Base-by-base conservation (phyloP, 2,329 filamentous ascomycete species). In the Triangularia verruculosa region DNA sequence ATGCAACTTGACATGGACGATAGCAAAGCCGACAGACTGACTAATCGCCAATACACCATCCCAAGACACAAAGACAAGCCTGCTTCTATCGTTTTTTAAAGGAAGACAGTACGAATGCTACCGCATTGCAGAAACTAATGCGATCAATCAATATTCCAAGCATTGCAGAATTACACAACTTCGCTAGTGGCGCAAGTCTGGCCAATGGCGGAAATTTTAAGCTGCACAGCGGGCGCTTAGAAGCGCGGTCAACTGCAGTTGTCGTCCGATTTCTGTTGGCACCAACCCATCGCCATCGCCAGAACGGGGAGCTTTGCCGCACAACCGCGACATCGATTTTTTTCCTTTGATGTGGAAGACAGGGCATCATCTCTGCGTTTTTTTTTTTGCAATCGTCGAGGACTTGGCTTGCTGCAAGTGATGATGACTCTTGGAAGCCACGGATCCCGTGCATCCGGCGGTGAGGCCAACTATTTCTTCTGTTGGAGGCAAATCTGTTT, bases 201-300 rank as follows among this genome's bases (percentile, higher is more conserved):
- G 57, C 68, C 68, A 70, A 70, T 70, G 12, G 28, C 22, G 43
- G 24, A 6, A 1, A 17, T 22, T 30, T 27, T 27, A 13, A n/a
- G 25, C 32, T 61, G 13, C 61, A 24, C 53, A 57, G 55, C 57
- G 57, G 67, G 68, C 68, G 68, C 68, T 69, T 70, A 70, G 60
- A 69, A 70, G 68, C 68, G 67, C 66, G 67, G 59, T n/a, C n/a
- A 28, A 34, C 62, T 68, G 68, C 67, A 67, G 59, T 22, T 57
- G 22, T 53, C 28, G 20, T 39, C 30, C 54, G 56, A 43, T 53
- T 28, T 64, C 54, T 54, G 56, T 57, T 43, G 55, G 57, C 52
- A 56, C 58, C 32, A 58, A 25, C 53, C 61, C 53, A 54, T 47
- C 58, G 57, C 61, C 53, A 54, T 47, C 58, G 57, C 60, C 51